Evolutionary conservation across 1,139 yeast genomes (phyloP).

Genomic region (Geotrichum siamense): DNA sequence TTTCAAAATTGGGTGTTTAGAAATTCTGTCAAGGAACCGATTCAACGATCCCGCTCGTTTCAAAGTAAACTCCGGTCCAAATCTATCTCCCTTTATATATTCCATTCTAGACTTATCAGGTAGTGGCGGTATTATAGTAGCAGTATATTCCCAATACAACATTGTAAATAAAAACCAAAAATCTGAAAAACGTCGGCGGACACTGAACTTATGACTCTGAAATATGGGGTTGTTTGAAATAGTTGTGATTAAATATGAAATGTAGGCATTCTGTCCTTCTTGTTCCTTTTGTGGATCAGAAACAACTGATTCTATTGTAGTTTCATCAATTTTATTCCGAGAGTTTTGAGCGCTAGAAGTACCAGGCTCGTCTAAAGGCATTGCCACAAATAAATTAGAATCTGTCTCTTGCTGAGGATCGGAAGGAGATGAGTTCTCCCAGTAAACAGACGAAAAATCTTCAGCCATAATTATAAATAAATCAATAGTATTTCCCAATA

Average conservation of each 20-base stretch:
- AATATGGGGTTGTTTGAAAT: slow-evolving; percentile 43
- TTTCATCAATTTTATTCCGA: slow-evolving; percentile 11
- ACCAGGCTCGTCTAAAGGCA: slow-evolving; percentile 5
- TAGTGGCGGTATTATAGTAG: slow-evolving; percentile 82
- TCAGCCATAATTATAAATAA: slow-evolving; percentile 14
- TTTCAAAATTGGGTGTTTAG: slow-evolving; percentile 64
- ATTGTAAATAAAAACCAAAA: slow-evolving; percentile 73
- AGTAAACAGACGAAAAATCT: slow-evolving; percentile 15
- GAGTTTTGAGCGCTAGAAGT: slow-evolving; percentile 1
- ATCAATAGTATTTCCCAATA: too few species aligned
- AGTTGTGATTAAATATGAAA: slow-evolving; percentile 72
- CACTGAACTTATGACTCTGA: slow-evolving; percentile 42
- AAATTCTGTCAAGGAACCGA: slow-evolving; percentile 64
- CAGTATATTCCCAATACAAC: slow-evolving; percentile 69
- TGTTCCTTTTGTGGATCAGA: slow-evolving; percentile 73
- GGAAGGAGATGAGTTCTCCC: slow-evolving; percentile 9
- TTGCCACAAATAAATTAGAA: slow-evolving; percentile 1
- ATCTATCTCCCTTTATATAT: slow-evolving; percentile 91
- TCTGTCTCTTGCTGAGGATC: slow-evolving; percentile 8
- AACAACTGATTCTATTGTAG: slow-evolving; percentile 38
- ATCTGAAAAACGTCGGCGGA: slow-evolving; percentile 76
- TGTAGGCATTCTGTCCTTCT: slow-evolving; percentile 73
- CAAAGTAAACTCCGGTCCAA: slow-evolving; percentile 69
- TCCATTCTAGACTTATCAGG: slow-evolving; percentile 91
- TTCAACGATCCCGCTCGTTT: slow-evolving; percentile 80